These are phyloP conservation scores for Alternaria consortialis DNA, from an alignment of 2,329 filamentous ascomycete species.

Conservation along the genomic window DNA sequence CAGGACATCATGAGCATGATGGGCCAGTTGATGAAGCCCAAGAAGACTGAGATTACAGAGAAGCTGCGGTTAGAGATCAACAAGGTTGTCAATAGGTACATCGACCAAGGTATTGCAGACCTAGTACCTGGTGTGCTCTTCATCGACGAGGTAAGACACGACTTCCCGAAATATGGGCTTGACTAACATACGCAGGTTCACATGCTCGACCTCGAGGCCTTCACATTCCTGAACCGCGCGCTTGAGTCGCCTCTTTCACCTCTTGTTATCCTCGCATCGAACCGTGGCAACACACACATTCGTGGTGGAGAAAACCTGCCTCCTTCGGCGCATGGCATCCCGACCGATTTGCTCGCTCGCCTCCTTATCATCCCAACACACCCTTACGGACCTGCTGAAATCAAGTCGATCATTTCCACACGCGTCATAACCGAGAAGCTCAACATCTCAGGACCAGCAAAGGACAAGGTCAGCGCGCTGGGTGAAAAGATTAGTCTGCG, in stretches of 20 bases:
- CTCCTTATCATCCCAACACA: constrained; percentile 96
- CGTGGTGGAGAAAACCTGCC: constrained; percentile 75
- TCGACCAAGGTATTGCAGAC: constrained; percentile 97
- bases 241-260: constrained; percentile 93
- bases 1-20: constrained; percentile 99
- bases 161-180: background rate
- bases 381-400: constrained; percentile 86
- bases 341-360: constrained; percentile 89
- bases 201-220: constrained; percentile 99
- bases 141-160: constrained; percentile 85
- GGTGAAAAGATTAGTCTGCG: constrained; percentile 89
- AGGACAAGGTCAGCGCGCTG: constrained; percentile 86
- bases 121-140: constrained; percentile 98
- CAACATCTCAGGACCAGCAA: constrained; percentile 78
- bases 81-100: constrained; percentile 99
- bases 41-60: constrained; percentile 99
- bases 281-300: constrained; percentile 92
- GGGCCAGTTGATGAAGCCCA: constrained; percentile 99
- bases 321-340: constrained; percentile 86
- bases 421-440: constrained; percentile 84
- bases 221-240: constrained; percentile 98
- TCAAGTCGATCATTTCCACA: constrained; percentile 88
- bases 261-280: constrained; percentile 96
- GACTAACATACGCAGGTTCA: constrained; percentile 72
- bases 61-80: constrained; percentile 96